Base-by-base conservation (phyloP, 345 rosid species). In the Citrus unshiu region DNA sequence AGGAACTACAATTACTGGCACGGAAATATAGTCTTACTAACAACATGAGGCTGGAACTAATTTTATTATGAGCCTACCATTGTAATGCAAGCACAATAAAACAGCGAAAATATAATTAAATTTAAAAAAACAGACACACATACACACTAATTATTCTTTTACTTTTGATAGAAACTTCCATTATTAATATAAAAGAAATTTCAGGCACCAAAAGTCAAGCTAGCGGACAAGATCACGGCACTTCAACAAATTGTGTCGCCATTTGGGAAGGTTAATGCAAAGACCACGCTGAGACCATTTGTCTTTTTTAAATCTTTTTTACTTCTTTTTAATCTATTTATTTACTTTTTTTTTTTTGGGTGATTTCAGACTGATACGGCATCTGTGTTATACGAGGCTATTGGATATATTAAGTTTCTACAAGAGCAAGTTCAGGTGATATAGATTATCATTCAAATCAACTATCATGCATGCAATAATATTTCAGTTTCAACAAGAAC, bases 201-300 rank as follows among this genome's bases (percentile, higher is more conserved):
- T 87, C 95, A 90, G 78, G 86, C 83, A 84, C 92, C 98, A 67
- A 95, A 93, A 93, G 92, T 89, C 71, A 95, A 95, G 87, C 87
- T 93, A 64, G 91, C 90, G 43, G 97, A 95, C 78, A 93, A 84
- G 86, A 90, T 95, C 87, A 91, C 96, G 10, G 89, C 93, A 85
- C 93, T 95, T 78, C 98, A 95, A 81, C 98, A 95, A 85, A 95
- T 95, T 80, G 98, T 95, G 84, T 91, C 98, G 70, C 98, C 98
- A n/a, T 95, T 90, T 80, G 98, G 98, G 81, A 93, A 91, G 98
- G 98, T 94, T 74, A 74, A 25, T 72, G 63, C 10, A 80, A 62
- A 49, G 59, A 49, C 30, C 80, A 34, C 37, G 32, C 70, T 51
- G 68, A 73, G n/a, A 73, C 68, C 60, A 71, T 16, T 14, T 75